A percentile compares a stretch with the other conserved stretches of the same genome.
These are phyloP conservation scores for Stemphylium vesicarium DNA, from an alignment of 2,329 filamentous ascomycete species.

Conservation along the genomic window DNA sequence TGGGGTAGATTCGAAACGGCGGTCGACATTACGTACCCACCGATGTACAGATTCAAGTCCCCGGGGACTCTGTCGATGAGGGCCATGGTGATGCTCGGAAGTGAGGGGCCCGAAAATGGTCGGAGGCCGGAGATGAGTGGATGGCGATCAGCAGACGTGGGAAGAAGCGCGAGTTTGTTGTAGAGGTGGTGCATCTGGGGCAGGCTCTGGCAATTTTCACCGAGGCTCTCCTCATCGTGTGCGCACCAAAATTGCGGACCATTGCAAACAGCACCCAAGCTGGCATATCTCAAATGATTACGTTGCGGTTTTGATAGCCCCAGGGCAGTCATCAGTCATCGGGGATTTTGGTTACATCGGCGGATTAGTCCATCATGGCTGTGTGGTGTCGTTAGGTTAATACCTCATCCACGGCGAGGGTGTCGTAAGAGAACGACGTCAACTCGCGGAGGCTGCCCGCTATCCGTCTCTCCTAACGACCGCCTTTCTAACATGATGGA, in stretches of 20 bases:
- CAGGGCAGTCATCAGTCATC: background rate
- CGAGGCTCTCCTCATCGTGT: slow-evolving; percentile 26
- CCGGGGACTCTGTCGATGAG: slow-evolving; percentile 71
- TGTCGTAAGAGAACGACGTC: no score
- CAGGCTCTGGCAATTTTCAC: slow-evolving; percentile 27
- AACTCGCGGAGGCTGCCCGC: background rate
- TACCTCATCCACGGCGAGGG: no score
- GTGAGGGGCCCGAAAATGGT: slow-evolving; percentile 19
- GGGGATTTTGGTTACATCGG: background rate
- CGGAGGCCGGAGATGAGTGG: slow-evolving; percentile 29
- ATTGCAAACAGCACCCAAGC: background rate
- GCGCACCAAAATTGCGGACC: slow-evolving; percentile 11
- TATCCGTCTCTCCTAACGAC: background rate
- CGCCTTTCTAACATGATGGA: background rate
- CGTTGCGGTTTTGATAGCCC: background rate
- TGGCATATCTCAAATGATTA: background rate
- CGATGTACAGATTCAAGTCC: slow-evolving; percentile 75
- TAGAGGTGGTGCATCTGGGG: slow-evolving; percentile 5
- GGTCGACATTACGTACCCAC: slow-evolving; percentile 66
- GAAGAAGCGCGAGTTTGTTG: slow-evolving; percentile 17
- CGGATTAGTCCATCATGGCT: no score
- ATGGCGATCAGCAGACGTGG: slow-evolving; percentile 5
- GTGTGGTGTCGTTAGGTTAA: background rate
- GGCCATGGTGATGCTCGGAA: slow-evolving; percentile 55
- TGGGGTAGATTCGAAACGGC: slow-evolving; percentile 25